Evolutionary conservation across 352 stramenopile species (phyloP).

Genomic region (Nannochloropsis limnetica): DNA sequence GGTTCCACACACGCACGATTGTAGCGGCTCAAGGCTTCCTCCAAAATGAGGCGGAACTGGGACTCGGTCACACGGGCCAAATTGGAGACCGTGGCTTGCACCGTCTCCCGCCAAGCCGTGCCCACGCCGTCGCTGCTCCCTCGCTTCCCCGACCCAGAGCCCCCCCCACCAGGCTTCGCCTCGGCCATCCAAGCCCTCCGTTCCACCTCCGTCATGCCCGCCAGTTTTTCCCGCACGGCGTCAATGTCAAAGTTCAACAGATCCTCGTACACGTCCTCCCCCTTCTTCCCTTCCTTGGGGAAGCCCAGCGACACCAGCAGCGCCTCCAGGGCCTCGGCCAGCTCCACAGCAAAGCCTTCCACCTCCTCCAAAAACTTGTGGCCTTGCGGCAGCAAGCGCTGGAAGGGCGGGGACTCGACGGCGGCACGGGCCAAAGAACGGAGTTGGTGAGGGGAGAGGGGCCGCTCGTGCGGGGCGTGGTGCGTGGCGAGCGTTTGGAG

Average conservation of each 20-base stretch:
- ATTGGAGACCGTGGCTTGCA: slow-evolving; percentile 29
- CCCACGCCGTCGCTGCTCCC: background rate
- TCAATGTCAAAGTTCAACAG: slow-evolving; percentile 8
- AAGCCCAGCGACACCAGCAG: background rate
- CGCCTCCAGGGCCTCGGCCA: slow-evolving; percentile 14
- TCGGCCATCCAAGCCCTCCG: background rate
- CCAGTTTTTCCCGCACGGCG: background rate
- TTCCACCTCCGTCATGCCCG: background rate
- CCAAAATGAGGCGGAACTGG: slow-evolving; percentile 67
- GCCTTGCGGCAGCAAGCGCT: slow-evolving; percentile 28
- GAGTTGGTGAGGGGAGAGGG: background rate
- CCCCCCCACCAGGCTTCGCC: background rate
- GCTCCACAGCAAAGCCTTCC: slow-evolving; percentile 10
- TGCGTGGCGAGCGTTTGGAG: slow-evolving; percentile 73
- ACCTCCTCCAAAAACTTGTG: slow-evolving; percentile 35
- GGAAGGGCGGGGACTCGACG: slow-evolving; percentile 35
- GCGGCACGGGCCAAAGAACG: background rate
- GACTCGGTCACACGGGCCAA: slow-evolving; percentile 41
- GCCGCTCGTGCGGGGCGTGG: background rate
- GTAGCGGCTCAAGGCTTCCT: slow-evolving; percentile 70
- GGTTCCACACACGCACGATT: slow-evolving; percentile 76
- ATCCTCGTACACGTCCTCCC: slow-evolving; percentile 10
- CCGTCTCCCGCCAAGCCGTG: slow-evolving; percentile 18
- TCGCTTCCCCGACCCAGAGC: background rate
- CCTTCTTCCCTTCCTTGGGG: background rate